Evolutionary conservation across 1,139 yeast species (phyloP), one percentile per base, ranked within the genome.

Genomic region (Diutina catenulata): DNA sequence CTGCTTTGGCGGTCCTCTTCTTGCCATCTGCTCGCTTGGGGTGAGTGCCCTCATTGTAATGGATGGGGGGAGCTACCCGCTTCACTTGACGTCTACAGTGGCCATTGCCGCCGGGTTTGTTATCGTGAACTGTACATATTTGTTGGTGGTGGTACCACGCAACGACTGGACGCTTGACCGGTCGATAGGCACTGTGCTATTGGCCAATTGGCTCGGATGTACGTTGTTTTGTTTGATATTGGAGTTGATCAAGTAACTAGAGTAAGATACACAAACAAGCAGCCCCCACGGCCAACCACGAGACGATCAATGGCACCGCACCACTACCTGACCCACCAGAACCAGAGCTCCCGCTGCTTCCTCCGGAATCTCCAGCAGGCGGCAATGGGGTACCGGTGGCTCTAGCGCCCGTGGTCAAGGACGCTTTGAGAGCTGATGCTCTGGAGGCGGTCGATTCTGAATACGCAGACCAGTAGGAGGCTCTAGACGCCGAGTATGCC

Each of bases 1-100:
- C 0, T 88, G 96, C 51, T 83, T 87, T 56, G 97, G 96, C 1
- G 93, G 96, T 1, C 97, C 97, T 0, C 60, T 88, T 9, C 50
- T 73, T 19, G 35, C 35, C 1, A 31, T 31, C 13, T 14, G n/a
- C 3, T 18, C n/a, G n/a, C 35, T 31, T 21, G 35, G 35, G 2
- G n/a, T 21, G 10, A n/a, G 22, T 13, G 25, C 25, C 10, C 8
- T 31, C 6, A n/a, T 27, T 9, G 10, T 15, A 10, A 16, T 15
- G 20, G 10, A n/a, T 18, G 29, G 29, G 9, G 7, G 9, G 11
- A 7, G 18, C 3, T 31, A 31, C 21, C 22, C 33, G 5, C 25
- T 31, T 7, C 24, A 31, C 21, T 24, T 21, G 7, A 18, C 35
- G 13, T 10, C 8, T 14, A 31, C 23, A 8, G 25, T 18, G 11